Conservation (phyloP, 192 early-diverging fungal species). For the Coemansia erecta region DNA sequence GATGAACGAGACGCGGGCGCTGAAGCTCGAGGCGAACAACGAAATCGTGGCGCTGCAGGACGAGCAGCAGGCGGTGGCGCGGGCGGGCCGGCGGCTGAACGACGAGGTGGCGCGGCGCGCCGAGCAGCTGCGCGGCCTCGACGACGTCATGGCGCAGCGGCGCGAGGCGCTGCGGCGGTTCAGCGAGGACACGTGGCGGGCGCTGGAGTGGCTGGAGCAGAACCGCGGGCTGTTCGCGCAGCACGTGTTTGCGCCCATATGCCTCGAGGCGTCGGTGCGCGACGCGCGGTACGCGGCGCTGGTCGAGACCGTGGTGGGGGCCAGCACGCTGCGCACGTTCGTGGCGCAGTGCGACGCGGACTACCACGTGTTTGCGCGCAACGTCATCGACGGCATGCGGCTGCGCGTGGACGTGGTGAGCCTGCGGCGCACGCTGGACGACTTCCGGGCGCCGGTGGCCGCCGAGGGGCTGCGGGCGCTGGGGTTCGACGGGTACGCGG, state of each 20-base stretch:
- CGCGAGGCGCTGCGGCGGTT: slow-evolving; percentile 54
- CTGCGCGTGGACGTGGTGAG: slow-evolving; percentile 65
- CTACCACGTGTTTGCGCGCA: slow-evolving; percentile 66
- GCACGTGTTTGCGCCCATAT: slow-evolving; percentile 70
- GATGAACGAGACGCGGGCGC: slow-evolving; percentile 21
- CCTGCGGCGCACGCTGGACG: slow-evolving; percentile 28
- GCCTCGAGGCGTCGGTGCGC: slow-evolving; percentile 68
- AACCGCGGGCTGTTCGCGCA: slow-evolving; percentile 65
- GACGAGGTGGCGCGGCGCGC: slow-evolving; percentile 33
- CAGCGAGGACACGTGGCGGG: slow-evolving; percentile 59
- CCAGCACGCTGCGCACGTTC: slow-evolving; percentile 66
- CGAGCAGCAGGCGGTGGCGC: slow-evolving; percentile 45
- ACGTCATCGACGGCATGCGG: slow-evolving; percentile 60
- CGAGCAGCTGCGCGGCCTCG: slow-evolving; percentile 57
- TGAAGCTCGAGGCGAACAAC: slow-evolving; percentile 41
- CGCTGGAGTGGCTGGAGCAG: slow-evolving; percentile 65
- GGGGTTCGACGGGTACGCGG: slow-evolving; percentile 74
- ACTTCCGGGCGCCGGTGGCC: slow-evolving; percentile 31
- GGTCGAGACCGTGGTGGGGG: slow-evolving; percentile 60
- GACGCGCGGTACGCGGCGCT: slow-evolving; percentile 60
- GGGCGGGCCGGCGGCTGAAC: slow-evolving; percentile 21
- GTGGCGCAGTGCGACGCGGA: slow-evolving; percentile 76
- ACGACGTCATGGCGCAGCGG: slow-evolving; percentile 57
- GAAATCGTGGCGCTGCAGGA: slow-evolving; percentile 47
- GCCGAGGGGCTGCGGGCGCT: slow-evolving; percentile 39